Conservation (phyloP, 768 basidiomycete genomes). For the Crepidotus variabilis region DNA sequence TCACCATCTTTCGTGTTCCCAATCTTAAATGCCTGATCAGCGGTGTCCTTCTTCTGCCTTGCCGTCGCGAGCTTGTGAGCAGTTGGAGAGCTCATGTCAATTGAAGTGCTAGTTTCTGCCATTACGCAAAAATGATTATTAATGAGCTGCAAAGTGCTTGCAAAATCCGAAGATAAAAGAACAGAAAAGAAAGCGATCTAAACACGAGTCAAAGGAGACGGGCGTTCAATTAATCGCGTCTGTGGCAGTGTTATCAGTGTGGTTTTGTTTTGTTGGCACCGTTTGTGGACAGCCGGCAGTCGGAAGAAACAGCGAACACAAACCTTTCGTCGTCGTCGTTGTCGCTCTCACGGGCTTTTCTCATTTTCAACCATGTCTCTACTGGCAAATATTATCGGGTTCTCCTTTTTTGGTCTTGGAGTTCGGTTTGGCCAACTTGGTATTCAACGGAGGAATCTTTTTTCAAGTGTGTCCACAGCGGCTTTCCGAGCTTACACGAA, state of each 20-base stretch:
- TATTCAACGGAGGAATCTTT: constrained; percentile 75
- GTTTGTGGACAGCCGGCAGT: constrained; percentile 2
- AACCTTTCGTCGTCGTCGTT: constrained; percentile 7
- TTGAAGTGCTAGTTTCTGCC: constrained; percentile 15
- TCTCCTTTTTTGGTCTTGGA: constrained; percentile 79
- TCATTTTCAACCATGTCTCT: constrained; percentile 49
- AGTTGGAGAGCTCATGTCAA: constrained; percentile 24
- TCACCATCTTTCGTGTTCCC: constrained; percentile 60
- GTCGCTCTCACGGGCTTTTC: constrained; percentile 11
- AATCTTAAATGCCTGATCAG: constrained; percentile 65
- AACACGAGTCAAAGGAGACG: constrained; percentile 8
- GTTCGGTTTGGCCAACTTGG: constrained; percentile 84
- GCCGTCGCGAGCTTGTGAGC: constrained; percentile 55
- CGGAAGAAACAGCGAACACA: constrained; percentile 10
- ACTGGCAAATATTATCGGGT: constrained; percentile 68
- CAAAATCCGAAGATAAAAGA: constrained; percentile 1
- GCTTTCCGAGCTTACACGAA: not conserved
- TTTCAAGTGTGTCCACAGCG: constrained; percentile 60
- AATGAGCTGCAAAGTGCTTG: not conserved
- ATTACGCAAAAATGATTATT: constrained; percentile 13
- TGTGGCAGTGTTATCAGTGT: constrained; percentile 34
- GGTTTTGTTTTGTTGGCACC: constrained; percentile 19
- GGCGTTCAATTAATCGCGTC: constrained; percentile 17
- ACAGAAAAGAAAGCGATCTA: constrained; percentile 5
- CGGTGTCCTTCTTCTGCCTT: constrained; percentile 63